Evolutionary conservation across 1,139 yeast species (phyloP).

Genomic region (Arxiozyma bovina): DNA sequence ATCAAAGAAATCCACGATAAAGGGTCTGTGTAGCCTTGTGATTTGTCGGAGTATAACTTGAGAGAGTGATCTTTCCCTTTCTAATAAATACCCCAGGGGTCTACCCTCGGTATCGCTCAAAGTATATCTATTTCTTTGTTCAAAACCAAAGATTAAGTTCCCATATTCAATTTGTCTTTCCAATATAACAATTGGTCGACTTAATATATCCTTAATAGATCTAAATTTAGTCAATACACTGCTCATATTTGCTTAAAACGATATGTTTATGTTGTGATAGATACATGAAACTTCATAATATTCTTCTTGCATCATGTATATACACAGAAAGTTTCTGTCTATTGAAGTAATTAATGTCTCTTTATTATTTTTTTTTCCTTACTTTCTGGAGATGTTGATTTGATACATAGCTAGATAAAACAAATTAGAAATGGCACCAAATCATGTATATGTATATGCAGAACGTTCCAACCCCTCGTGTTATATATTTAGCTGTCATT

Average conservation of each 20-base stretch:
- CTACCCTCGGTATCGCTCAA: slow-evolving; percentile 67
- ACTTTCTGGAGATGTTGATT: too few relatives aligned
- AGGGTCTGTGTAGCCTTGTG: slow-evolving; percentile 77
- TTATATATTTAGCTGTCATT: too few relatives aligned
- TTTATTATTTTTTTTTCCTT: too few relatives aligned
- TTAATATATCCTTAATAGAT: slow-evolving; percentile 27
- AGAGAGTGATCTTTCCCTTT: slow-evolving; percentile 62
- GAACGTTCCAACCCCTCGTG: too few relatives aligned
- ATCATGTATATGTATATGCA: too few relatives aligned
- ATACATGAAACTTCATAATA: too few relatives aligned
- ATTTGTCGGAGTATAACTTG: slow-evolving; percentile 73
- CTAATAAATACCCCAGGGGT: slow-evolving; percentile 72
- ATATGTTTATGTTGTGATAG: too few relatives aligned
- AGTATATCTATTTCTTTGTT: slow-evolving; percentile 76
- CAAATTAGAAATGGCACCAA: too few relatives aligned
- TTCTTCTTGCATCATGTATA: too few relatives aligned
- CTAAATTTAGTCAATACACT: slow-evolving; percentile 4
- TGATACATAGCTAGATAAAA: too few relatives aligned
- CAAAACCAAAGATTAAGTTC: slow-evolving; percentile 81
- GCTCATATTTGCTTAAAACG: not conserved
- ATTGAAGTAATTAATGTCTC: too few relatives aligned
- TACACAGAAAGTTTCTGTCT: too few relatives aligned
- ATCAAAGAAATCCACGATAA: slow-evolving; percentile 73
- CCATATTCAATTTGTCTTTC: slow-evolving; percentile 83
- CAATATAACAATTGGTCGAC: slow-evolving; percentile 75